Base-by-base conservation (phyloP, 2,329 filamentous ascomycete genomes). In the Gnomoniopsis smithogilvyi region DNA sequence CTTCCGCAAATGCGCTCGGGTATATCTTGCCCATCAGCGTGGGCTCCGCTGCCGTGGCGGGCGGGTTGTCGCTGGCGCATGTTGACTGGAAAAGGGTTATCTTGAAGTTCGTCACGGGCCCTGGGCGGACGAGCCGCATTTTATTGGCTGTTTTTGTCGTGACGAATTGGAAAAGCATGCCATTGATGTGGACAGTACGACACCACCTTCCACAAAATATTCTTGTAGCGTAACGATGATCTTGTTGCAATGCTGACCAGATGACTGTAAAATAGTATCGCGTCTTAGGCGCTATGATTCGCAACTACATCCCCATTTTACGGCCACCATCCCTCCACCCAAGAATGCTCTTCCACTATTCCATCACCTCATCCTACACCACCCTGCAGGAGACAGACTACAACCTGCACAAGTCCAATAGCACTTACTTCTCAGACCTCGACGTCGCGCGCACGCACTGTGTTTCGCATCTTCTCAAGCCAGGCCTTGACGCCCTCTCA, bases 351-450 rank as follows among this genome's bases (percentile, higher is more conserved):
- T 76, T 75, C 67, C 71, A 73, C 64, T 73, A 71, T 64, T 61
- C 61, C 66, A 64, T 74, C 63, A 69, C 69, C 6, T 38, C 59
- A 19, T 67, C 67, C 21, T 67, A 66, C 63, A 72, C 68, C 54
- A 65, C 68, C 12, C 66, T 72, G 7, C 64, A 71, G 55, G 72
- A 74, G 64, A 72, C 70, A 33, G 72, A 74, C 66, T 74, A 74
- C 71, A 74, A 74, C 68, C 53, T 74, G 47, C 72, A 74, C 71
- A 74, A 74, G 68, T 69, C 66, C 68, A 74, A 74, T 68, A 70
- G 84, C 66, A 96, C 92, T 33, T 96, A 96, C 78, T 96, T 96
- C 70, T 79, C 86, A 64, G 92, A 96, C 73, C 85, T 96, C 64
- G 92, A 96, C 73, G 83, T 94, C 61, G 86, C 89, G 43, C 89